Evolutionary conservation across 257 asterid species (phyloP).

Genomic region (Solanum megistacrolobum): DNA sequence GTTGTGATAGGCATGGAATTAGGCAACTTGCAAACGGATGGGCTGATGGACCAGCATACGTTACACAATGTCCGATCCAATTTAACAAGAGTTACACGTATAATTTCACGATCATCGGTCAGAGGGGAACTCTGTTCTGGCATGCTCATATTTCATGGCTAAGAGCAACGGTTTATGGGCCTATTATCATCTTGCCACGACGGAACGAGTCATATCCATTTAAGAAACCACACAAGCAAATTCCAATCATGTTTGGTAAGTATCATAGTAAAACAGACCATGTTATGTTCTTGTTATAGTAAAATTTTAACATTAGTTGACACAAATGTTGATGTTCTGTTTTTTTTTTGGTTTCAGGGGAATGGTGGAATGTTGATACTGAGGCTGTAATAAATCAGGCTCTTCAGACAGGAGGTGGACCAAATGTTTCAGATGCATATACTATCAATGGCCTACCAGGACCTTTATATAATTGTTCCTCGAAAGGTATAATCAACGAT

Average conservation of each 20-base stretch:
- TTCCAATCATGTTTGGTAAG: constrained; percentile 49
- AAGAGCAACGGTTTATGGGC: constrained; percentile 51
- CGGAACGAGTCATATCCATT: constrained; percentile 54
- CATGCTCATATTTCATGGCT: constrained; percentile 68
- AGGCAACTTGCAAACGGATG: constrained; percentile 54
- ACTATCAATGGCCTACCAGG: constrained; percentile 76
- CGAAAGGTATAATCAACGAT: constrained; percentile 28
- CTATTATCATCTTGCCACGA: constrained; percentile 46
- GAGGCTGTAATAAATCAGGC: constrained; percentile 59
- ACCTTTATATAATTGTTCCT: constrained; percentile 55
- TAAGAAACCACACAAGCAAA: constrained; percentile 50
- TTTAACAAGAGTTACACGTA: constrained; percentile 40
- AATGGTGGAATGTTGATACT: constrained; percentile 66
- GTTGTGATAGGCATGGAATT: constrained; percentile 44
- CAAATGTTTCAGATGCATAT: constrained; percentile 65
- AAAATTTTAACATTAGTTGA: neutral
- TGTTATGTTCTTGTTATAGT: too few relatives aligned
- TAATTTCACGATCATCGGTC: constrained; percentile 62
- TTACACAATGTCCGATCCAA: constrained; percentile 66
- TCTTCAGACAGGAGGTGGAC: constrained; percentile 54
- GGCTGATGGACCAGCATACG: constrained; percentile 65
- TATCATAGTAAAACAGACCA: neutral
- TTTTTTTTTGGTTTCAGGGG: constrained; percentile 25
- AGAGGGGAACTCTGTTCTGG: constrained; percentile 67
- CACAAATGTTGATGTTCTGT: neutral